These are phyloP conservation scores for Botryotinia narcissicola DNA, from an alignment of 2,329 filamentous ascomycete genomes.

Conservation along the genomic window DNA sequence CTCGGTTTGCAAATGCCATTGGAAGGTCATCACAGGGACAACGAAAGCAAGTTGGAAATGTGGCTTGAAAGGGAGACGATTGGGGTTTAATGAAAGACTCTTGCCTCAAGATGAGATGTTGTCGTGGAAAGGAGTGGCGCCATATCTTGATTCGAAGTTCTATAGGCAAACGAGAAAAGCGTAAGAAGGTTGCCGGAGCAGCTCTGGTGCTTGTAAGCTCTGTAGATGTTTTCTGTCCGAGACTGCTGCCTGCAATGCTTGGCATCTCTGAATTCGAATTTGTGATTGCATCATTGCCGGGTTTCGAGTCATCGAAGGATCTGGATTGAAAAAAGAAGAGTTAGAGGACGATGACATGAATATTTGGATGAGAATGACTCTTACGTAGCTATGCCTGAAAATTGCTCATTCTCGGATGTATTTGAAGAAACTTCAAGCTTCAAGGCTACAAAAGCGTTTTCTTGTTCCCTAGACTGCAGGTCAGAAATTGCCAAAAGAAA, in stretches of 20 bases:
- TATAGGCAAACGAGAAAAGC: background rate
- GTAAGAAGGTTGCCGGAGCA: background rate
- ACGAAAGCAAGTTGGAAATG: background rate
- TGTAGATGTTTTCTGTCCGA: background rate
- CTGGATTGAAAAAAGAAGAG: background rate
- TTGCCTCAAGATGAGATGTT: background rate
- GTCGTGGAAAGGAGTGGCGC: background rate
- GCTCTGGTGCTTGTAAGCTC: background rate
- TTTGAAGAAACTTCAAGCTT: background rate
- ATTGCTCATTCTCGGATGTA: background rate
- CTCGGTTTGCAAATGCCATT: background rate
- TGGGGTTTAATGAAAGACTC: background rate
- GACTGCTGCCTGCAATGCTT: background rate
- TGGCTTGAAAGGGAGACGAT: background rate
- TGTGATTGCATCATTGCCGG: background rate
- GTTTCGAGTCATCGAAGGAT: background rate
- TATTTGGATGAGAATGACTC: too few relatives aligned
- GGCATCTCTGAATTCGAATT: background rate
- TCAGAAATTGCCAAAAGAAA: rapidly evolving
- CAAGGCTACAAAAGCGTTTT: too few relatives aligned
- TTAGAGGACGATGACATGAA: background rate
- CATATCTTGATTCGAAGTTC: background rate
- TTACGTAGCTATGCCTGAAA: background rate
- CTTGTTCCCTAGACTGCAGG: background rate
- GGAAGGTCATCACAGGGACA: background rate